phyloP scores from a whole-genome alignment of 2,329 filamentous ascomycete genomes.

The Plenodomus tracheiphilus region DNA sequence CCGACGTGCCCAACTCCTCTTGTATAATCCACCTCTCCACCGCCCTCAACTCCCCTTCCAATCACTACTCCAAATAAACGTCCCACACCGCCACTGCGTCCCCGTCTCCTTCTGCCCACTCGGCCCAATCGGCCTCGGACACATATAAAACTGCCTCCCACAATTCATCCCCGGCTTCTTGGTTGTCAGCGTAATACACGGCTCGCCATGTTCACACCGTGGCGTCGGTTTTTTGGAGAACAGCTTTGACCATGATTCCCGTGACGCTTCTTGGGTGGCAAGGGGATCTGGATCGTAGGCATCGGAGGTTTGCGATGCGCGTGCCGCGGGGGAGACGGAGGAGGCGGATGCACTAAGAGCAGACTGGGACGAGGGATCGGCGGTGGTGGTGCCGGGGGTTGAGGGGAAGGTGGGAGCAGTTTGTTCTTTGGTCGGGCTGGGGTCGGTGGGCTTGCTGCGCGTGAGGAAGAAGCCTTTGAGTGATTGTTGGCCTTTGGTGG shows the following conservation, averaged over 20 bases:
- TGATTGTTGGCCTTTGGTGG: constrained; percentile 59
- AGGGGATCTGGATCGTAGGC: constrained; percentile 28
- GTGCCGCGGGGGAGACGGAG: constrained; percentile 5
- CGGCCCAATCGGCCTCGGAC: constrained; percentile 74
- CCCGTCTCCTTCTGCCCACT: constrained; percentile 82
- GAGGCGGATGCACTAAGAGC: constrained; percentile 2
- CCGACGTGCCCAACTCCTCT: no score
- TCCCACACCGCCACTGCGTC: constrained; percentile 84
- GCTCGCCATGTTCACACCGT: constrained; percentile 84
- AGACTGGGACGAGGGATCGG: constrained; percentile 4
- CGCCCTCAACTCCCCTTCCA: constrained; percentile 51
- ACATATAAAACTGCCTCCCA: constrained; percentile 69
- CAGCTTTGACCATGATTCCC: constrained; percentile 84
- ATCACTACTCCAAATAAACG: constrained; percentile 74
- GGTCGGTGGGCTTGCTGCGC: constrained; percentile 38
- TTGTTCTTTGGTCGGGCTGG: constrained; percentile 3
- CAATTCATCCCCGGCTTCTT: constrained; percentile 89
- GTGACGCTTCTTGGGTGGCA: constrained; percentile 62
- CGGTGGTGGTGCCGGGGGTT: constrained; percentile 2
- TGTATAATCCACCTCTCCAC: background rate
- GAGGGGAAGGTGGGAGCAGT: constrained; percentile 4
- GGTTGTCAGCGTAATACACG: constrained; percentile 79
- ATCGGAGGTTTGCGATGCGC: constrained; percentile 1
- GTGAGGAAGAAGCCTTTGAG: constrained; percentile 73
- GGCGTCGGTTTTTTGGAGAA: constrained; percentile 75